Conservation (phyloP, 495 filamentous ascomycete genomes). For the Clavariopsis aquatica region DNA sequence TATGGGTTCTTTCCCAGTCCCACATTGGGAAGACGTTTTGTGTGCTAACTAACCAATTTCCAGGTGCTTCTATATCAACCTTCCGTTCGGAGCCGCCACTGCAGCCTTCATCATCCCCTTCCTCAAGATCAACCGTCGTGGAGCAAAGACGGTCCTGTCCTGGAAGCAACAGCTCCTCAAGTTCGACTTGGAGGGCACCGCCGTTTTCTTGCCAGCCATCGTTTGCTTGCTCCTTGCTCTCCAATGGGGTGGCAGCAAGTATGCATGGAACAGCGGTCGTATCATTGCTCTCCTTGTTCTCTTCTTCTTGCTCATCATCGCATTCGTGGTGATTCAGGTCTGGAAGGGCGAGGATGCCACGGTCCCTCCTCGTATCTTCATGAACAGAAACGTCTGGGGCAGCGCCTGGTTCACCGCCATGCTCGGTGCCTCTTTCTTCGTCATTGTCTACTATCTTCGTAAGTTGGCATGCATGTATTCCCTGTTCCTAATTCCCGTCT, state of each 20-base stretch:
- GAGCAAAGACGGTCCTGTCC: slow-evolving; percentile 21
- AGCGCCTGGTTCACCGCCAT: slow-evolving; percentile 39
- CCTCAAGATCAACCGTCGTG: slow-evolving; percentile 38
- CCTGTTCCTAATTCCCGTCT: slow-evolving; percentile 5
- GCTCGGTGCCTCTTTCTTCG: slow-evolving; percentile 44
- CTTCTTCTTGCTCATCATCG: slow-evolving; percentile 48
- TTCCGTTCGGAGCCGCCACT: slow-evolving; percentile 47
- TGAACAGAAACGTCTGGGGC: slow-evolving; percentile 42
- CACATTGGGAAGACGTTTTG: too few relatives aligned
- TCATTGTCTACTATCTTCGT: slow-evolving; percentile 37
- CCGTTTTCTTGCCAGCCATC: slow-evolving; percentile 55
- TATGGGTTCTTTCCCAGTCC: too few relatives aligned
- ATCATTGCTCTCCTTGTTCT: slow-evolving; percentile 58
- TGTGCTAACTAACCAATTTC: neutral
- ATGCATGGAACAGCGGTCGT: slow-evolving; percentile 54
- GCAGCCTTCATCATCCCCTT: slow-evolving; percentile 46
- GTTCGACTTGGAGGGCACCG: slow-evolving; percentile 46
- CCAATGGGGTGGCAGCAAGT: slow-evolving; percentile 62
- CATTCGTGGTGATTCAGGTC: slow-evolving; percentile 52
- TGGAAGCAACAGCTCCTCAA: slow-evolving; percentile 37
- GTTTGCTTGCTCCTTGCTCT: slow-evolving; percentile 60
- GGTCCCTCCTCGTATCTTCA: slow-evolving; percentile 46
- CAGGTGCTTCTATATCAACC: slow-evolving; percentile 49
- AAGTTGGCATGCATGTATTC: neutral
- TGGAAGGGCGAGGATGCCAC: slow-evolving; percentile 48